Percentiles rank a stretch among this genome's conserved stretches.
These are phyloP conservation scores for Neocatenulostroma microsporum DNA, from an alignment of 2,329 filamentous ascomycete species.

Conservation along the genomic window DNA sequence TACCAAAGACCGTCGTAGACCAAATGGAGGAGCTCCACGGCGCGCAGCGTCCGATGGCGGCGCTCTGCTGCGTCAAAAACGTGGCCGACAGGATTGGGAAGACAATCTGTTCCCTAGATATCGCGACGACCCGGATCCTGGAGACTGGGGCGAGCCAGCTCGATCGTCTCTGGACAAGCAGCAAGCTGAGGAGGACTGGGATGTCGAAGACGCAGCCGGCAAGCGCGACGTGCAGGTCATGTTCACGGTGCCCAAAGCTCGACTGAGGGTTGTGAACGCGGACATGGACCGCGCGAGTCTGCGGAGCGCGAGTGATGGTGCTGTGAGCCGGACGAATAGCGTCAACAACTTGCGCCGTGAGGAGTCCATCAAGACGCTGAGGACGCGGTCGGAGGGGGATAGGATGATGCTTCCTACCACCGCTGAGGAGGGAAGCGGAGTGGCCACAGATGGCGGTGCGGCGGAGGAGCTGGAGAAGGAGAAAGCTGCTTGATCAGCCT, in stretches of 20 bases:
- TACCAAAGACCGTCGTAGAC: constrained; percentile 11
- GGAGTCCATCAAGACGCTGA: constrained; percentile 4
- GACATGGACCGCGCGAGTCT: constrained; percentile 42
- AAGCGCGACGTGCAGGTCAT: constrained; percentile 53
- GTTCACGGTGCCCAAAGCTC: constrained; percentile 87
- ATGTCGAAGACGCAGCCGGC: constrained; percentile 42
- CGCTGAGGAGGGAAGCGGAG: constrained; percentile 8
- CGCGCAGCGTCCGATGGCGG: constrained; percentile 40
- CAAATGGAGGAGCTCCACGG: constrained; percentile 23
- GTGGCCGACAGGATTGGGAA: constrained; percentile 36
- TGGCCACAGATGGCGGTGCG: background rate
- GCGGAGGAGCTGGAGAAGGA: constrained; percentile 5
- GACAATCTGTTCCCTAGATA: constrained; percentile 21
- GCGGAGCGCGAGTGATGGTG: constrained; percentile 28
- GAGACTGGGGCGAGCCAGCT: constrained; percentile 29
- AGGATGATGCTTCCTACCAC: constrained; percentile 6
- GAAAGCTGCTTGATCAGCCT: constrained; percentile 4
- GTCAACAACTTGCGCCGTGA: constrained; percentile 7
- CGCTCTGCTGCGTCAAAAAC: constrained; percentile 30
- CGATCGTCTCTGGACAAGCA: constrained; percentile 16
- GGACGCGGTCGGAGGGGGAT: constrained; percentile 7
- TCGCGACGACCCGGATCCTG: constrained; percentile 25
- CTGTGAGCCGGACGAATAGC: constrained; percentile 12
- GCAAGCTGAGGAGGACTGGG: constrained; percentile 40
- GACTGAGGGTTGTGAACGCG: constrained; percentile 81